phyloP scores from a whole-genome alignment of 768 basidiomycete species.

The Boletellus ananas region DNA sequence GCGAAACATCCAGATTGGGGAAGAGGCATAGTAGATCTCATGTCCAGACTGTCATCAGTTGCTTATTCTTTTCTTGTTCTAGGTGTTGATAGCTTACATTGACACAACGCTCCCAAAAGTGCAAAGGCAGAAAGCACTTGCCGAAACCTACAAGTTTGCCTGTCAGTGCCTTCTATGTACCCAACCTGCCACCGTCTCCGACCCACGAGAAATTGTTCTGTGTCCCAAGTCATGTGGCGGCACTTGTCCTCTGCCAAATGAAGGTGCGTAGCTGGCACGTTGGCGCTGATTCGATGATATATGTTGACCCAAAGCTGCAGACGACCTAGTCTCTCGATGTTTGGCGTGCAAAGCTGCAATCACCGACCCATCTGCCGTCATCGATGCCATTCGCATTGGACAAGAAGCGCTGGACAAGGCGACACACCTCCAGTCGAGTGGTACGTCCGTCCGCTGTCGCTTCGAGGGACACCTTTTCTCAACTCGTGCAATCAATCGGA shows the following conservation, averaged over 20 bases:
- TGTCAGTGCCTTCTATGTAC: conserved; percentile 67
- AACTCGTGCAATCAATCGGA: no score
- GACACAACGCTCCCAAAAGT: conserved; percentile 71
- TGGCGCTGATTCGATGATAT: not conserved
- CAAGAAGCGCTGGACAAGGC: conserved; percentile 77
- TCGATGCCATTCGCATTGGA: conserved; percentile 65
- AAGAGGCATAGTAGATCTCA: conserved; percentile 54
- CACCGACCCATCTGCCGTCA: conserved; percentile 46
- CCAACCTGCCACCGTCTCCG: conserved; percentile 30
- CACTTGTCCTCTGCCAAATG: conserved; percentile 53
- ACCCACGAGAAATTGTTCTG: conserved; percentile 64
- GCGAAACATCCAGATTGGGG: conserved; percentile 53
- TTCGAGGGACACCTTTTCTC: no score
- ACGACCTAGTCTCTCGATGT: conserved; percentile 48
- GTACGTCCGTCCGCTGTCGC: conserved; percentile 32
- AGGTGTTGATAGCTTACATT: conserved; percentile 83
- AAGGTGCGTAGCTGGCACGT: conserved; percentile 40
- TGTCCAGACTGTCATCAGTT: not conserved
- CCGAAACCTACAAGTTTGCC: conserved; percentile 73
- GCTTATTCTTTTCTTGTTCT: not conserved
- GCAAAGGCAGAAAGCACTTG: conserved; percentile 52
- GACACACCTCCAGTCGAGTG: conserved; percentile 52
- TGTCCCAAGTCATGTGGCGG: conserved; percentile 74
- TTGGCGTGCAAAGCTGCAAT: conserved; percentile 50
- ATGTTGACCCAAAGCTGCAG: conserved; percentile 31